phyloP scores from a whole-genome alignment of 169 alveolate genomes.

The Plasmodium berghei region DNA sequence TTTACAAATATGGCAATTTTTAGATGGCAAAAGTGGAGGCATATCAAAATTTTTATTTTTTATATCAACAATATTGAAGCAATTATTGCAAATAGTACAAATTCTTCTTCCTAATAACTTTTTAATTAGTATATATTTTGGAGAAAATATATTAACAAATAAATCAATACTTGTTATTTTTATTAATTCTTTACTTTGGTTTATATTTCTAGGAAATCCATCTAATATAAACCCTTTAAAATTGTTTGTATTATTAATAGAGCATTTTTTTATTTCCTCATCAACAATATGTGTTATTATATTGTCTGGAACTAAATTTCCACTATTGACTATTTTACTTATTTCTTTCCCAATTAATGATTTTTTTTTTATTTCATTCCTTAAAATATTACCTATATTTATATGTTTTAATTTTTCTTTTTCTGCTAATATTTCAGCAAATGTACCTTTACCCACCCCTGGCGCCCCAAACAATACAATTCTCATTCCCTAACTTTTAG shows the following conservation, averaged over 20 bases:
- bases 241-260: not conserved
- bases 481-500: constrained; percentile 1
- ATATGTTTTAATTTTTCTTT: constrained; percentile 60
- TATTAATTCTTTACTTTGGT: constrained; percentile 33
- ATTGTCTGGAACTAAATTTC: constrained; percentile 29
- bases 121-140: constrained; percentile 29
- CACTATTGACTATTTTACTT: constrained; percentile 37
- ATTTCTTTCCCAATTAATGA: constrained; percentile 36
- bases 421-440: constrained; percentile 60
- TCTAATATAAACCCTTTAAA: constrained; percentile 69
- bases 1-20: constrained; percentile 26
- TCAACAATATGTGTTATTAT: constrained; percentile 28
- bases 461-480: constrained; percentile 69
- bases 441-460: constrained; percentile 71
- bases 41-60: constrained; percentile 16
- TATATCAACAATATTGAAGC: constrained; percentile 48
- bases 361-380: constrained; percentile 62
- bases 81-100: constrained; percentile 20
- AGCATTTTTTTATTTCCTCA: constrained; percentile 36
- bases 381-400: constrained; percentile 50
- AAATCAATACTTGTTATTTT: constrained; percentile 46
- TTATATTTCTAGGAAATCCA: constrained; percentile 55
- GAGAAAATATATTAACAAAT: constrained; percentile 50
- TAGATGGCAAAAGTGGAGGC: constrained; percentile 57
- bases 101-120: constrained; percentile 61